phyloP scores from a whole-genome alignment of 2,329 filamentous ascomycete species.

The Nemania serpens region DNA sequence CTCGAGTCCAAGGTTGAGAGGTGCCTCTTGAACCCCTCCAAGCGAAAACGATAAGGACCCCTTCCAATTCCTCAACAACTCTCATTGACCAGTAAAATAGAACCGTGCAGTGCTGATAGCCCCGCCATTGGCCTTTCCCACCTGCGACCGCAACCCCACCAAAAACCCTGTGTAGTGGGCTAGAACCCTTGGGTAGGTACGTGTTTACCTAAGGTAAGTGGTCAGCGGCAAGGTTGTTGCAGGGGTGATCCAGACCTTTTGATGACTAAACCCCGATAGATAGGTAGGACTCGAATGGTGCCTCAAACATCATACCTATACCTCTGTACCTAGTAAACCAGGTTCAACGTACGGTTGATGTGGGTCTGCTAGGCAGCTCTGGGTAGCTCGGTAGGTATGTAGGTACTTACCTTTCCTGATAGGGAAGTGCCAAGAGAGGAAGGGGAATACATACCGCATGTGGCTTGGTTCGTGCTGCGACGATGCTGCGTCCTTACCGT shows the following conservation, averaged over 20 bases:
- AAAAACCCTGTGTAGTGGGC: constrained; percentile 1
- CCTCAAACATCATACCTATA: too few species aligned
- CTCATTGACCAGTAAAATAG: constrained; percentile 18
- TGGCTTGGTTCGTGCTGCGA: not conserved
- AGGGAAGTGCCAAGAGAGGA: not conserved
- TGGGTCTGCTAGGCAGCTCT: too few species aligned
- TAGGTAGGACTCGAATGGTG: too few species aligned
- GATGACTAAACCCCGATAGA: constrained; percentile 13
- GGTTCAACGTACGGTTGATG: too few species aligned
- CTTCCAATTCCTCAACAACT: constrained; percentile 10
- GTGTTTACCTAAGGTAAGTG: not conserved
- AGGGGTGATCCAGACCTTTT: not conserved
- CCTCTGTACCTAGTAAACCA: too few species aligned
- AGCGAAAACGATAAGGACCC: not conserved
- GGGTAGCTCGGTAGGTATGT: too few species aligned
- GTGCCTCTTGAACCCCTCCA: not conserved
- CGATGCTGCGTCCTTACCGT: not conserved
- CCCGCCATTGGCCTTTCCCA: constrained; percentile 24
- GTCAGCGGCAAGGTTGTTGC: too few species aligned
- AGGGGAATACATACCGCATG: constrained; percentile 1
- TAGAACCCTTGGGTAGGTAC: not conserved
- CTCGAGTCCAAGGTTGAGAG: too few species aligned
- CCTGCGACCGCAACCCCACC: not conserved
- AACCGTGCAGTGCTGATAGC: constrained; percentile 23
- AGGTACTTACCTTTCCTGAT: too few species aligned